Base-by-base conservation (phyloP, 2,329 filamentous ascomycete genomes). In the Pleoardoris graminearum region DNA sequence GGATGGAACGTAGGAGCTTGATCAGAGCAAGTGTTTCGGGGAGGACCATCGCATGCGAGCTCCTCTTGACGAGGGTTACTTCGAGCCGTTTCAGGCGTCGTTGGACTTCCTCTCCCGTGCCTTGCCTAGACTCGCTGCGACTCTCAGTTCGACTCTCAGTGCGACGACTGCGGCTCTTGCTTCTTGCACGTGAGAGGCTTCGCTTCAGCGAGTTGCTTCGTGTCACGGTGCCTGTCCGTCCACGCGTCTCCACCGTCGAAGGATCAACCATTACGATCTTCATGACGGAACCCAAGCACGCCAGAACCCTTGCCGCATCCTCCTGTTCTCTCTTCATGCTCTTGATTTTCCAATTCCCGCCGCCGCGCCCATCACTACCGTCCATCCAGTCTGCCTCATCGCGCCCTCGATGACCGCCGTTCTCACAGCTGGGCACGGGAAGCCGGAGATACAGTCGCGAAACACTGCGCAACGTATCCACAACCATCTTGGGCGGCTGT, bases 51-150 rank as follows among this genome's bases (percentile, higher is more conserved):
- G 55, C 55, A 17, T 50, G 38, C 2, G 56, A 42, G 17, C 21
- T 58, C 16, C 59, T 53, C 47, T 67, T 68, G 11, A 67, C 62
- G 7, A 68, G 54, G 2, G 62, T 57, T 14, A 68, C 53, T 16
- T 68, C 63, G 10, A 68, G 46, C 1, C 56, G 58, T 23, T 53
- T 61, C 29, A 68, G 25, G 2, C 59, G 49, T 37, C 59, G 48
- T 16, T 57, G 56, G 4, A 50, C 50, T 16, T 56, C 51, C 10
- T 53, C 50, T 3, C 33, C 25, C 16, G 17, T 16, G 16, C 32
- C 38, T 12, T 47, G 22, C 30, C 47, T 42, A 7, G 38, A 44
- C 4, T 22, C 11, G 35, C n/a, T 30, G 22, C 42, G 44, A 38
- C 25, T 19, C 17, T 48, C 36, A 7, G 29, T 36, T 10, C 4